Base-by-base conservation (phyloP, 2,329 filamentous ascomycete species). In the Beauveria rudraprayagi region DNA sequence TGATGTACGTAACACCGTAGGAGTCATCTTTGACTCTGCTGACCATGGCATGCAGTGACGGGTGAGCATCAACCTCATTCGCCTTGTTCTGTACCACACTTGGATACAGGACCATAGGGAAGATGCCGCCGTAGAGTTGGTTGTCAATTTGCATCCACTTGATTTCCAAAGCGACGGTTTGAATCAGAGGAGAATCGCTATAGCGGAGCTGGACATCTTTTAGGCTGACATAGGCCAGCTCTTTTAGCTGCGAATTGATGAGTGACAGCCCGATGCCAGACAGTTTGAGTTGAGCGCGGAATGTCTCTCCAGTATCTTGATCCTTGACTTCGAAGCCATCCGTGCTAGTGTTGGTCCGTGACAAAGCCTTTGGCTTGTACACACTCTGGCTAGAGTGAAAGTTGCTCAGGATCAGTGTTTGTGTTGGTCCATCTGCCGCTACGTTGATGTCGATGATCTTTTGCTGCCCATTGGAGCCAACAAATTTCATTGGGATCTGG, bases 111-210 rank as follows among this genome's bases (percentile, higher is more conserved):
- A 99, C 86, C 76, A 99, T 96, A 0, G 94, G 94, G 80, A 99
- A 99, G 67, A 99, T 92, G 28, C 95, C 94, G 30, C 95, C 95
- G 69, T 99, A 99, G 16, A 99, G 84, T 73, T 99, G 94, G 68
- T 99, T 99, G 75, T 99, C 94, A 67, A 99, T 90, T 74, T 99
- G 94, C 30, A 99, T 94, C 95, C 95, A 99, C 73, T 99, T 97
- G 71, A 97, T 88, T 0, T 91, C 90, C 56, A 94, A 80, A 53
- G 91, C 93, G 64, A 97, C 76, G 0, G 92, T 97, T 74, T 99
- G 94, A 70, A 96, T 96, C 17, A 97, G 79, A 19, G 87, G 84
- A n/a, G 94, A 97, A 69, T 99, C 94, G 61, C 87, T 91, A 74
- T 94, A 96, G 63, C 92, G 92, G 65, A 99, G 77, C 67, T 94